phyloP scores from a whole-genome alignment of 352 stramenopile species.

The Phytophthora idaei region DNA sequence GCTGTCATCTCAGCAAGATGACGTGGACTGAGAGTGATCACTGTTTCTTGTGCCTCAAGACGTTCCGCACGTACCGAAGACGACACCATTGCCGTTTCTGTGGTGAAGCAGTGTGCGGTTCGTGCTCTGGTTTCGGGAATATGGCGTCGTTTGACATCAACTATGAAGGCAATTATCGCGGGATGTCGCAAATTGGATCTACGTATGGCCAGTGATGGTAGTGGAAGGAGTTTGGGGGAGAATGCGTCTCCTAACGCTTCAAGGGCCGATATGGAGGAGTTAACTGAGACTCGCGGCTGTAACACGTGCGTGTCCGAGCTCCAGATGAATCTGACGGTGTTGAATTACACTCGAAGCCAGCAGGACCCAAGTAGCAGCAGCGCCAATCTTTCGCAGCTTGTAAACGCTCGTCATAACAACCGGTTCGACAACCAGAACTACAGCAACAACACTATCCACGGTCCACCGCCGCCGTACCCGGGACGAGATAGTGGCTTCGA shows the following conservation, averaged over 20 bases:
- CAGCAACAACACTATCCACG: constrained; percentile 3
- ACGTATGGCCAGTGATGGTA: constrained; percentile 17
- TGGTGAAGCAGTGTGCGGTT: constrained; percentile 63
- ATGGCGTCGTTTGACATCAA: constrained; percentile 40
- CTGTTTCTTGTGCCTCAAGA: constrained; percentile 67
- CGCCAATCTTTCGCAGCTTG: constrained; percentile 31
- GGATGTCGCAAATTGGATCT: constrained; percentile 19
- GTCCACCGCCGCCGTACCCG: constrained; percentile 5
- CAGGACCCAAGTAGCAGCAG: constrained; percentile 25
- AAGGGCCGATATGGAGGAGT: constrained; percentile 29
- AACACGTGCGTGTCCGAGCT: constrained; percentile 38
- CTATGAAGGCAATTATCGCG: constrained; percentile 22
- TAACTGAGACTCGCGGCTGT: constrained; percentile 46
- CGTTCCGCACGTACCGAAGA: constrained; percentile 59
- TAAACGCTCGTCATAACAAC: constrained; percentile 13
- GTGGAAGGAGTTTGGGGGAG: constrained; percentile 8
- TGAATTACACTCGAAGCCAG: constrained; percentile 9
- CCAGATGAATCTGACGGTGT: constrained; percentile 41
- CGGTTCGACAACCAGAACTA: not conserved
- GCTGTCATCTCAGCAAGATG: constrained; percentile 34
- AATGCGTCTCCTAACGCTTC: constrained; percentile 11
- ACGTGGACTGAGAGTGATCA: constrained; percentile 58
- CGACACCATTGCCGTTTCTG: constrained; percentile 78
- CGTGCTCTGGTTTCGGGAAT: constrained; percentile 67
- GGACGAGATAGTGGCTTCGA: constrained; percentile 17